These are phyloP conservation scores for Colletotrichum graminicola DNA, from an alignment of 2,329 filamentous ascomycete genomes.

Conservation along the genomic window DNA sequence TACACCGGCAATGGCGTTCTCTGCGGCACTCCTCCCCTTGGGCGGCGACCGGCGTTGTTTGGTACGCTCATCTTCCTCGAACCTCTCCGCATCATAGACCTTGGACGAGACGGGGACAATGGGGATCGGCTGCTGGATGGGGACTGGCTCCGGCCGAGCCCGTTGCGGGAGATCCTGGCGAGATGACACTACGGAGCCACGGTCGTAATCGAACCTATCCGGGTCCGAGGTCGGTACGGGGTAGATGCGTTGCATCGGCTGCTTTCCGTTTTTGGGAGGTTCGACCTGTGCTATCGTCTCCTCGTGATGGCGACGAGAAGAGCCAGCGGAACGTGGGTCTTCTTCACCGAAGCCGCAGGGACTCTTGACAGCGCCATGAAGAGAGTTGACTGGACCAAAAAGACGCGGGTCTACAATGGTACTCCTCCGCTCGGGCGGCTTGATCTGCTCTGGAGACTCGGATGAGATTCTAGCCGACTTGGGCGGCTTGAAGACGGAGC, in stretches of 20 bases:
- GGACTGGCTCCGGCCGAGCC: constrained; percentile 69
- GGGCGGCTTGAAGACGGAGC: constrained; percentile 49
- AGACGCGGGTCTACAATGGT: constrained; percentile 69
- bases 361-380: constrained; percentile 66
- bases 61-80: constrained; percentile 53
- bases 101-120: constrained; percentile 77
- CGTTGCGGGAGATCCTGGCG: constrained; percentile 56
- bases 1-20: constrained; percentile 61
- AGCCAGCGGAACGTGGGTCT: constrained; percentile 46
- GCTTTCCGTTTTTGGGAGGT: constrained; percentile 50
- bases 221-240: constrained; percentile 77
- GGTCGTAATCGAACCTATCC: constrained; percentile 68
- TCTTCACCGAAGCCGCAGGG: constrained; percentile 67
- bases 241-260: constrained; percentile 71
- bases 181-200: constrained; percentile 61
- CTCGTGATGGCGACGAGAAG: constrained; percentile 53
- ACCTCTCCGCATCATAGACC: constrained; percentile 69
- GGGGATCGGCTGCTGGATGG: constrained; percentile 88
- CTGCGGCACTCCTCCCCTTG: constrained; percentile 56
- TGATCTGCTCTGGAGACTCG: constrained; percentile 39
- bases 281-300: constrained; percentile 51
- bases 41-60: constrained; percentile 49
- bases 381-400: constrained; percentile 72
- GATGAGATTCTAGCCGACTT: constrained; percentile 39
- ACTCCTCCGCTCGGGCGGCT: constrained; percentile 44